Base-by-base conservation (phyloP, 495 filamentous ascomycete species). In the Aspergillus cristatus region DNA sequence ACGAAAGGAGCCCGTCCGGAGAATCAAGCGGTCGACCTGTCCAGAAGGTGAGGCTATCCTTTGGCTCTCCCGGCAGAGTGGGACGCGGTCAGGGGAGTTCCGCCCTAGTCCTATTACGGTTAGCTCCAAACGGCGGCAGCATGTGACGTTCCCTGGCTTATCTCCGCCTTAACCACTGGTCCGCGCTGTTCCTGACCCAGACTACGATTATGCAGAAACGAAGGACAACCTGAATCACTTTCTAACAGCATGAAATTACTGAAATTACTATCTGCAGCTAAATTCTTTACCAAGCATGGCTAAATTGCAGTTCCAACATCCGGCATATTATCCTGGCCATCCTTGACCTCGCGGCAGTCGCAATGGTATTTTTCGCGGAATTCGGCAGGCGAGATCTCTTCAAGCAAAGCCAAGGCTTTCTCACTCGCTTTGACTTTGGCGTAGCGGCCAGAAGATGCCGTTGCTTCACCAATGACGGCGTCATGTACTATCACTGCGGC, bases 401-500 rank as follows among this genome's bases (percentile, higher is more conserved):
- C 65, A 40, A 97, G 41, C 26, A 57, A 47, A 14, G 62, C 44
- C 35, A 86, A 42, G 0, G 85, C 85, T 34, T 70, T 70, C 47
- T 82, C 74, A 32, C 83, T 81, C 3, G 81, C 87, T 28, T 71
- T 76, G 12, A 85, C 54, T 55, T 85, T 89, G 0, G 84, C 86
- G 60, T 82, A 76, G 36, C 81, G 70, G 1, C 71, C 68, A 34
- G 77, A 86, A 6, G 64, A 70, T 0, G 76, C 76, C 26, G 66
- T 63, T 0, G 71, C 78, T 37, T 82, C 67, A 0, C 76, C 78
- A 24, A 86, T 51, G 34, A 85, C 67, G 28, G 72, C 47, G 29
- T 75, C 71, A 50, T 98, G 91, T 6, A 97, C 72, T 51, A 90
- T 66, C 14, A 96, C 70, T 3, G 75, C 86, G 1, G 84, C 82